Evolutionary conservation across 768 basidiomycete genomes (phyloP), one percentile per base, ranked within the genome.

Genomic region (Lentinula aciculospora): DNA sequence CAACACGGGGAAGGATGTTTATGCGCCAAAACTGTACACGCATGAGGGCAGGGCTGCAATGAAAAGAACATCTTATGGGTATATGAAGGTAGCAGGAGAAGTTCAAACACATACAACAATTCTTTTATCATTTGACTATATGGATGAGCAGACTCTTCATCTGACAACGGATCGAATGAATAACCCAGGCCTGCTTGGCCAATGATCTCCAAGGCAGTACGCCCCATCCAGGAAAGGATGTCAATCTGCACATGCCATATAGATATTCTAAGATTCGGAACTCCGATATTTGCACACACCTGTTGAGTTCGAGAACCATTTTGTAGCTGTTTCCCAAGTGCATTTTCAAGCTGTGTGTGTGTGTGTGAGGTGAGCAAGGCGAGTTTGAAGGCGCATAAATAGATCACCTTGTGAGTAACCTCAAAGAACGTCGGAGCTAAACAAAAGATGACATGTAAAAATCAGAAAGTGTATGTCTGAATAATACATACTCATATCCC

Each of bases 401-500:
- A 31, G 9, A 31, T 54, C 25, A 56, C 56, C 34, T 57, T 57
- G 46, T 48, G 56, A 4, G 56, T 29, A 37, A 57, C 31, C 7
- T 46, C 46, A 13, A 45, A 47, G 32, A 57, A 57, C 4, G 46
- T 32, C 9, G 56, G 46, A 23, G 29, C 56, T 57, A 19, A n/a
- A 7, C 12, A 23, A 25, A 23, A 9, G 2, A 28, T 23, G 29
- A 36, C 13, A 28, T 15, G 3, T 21, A 9, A 46, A 7, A 2
- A 19, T 12, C 8, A 10, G 12, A 25, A 5, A 19, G 10, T 10
- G 32, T 2, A n/a, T n/a, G n/a, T n/a, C n/a, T n/a, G 7, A 31
- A 28, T n/a, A 7, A 32, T 60, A 15, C 69, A 67, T 19, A 71
- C 63, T 34, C 64, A 71, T 64, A 8, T 64, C 58, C 27, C 72